Base-by-base conservation (phyloP, 2,329 filamentous ascomycete species). In the Colletotrichum sp. region DNA sequence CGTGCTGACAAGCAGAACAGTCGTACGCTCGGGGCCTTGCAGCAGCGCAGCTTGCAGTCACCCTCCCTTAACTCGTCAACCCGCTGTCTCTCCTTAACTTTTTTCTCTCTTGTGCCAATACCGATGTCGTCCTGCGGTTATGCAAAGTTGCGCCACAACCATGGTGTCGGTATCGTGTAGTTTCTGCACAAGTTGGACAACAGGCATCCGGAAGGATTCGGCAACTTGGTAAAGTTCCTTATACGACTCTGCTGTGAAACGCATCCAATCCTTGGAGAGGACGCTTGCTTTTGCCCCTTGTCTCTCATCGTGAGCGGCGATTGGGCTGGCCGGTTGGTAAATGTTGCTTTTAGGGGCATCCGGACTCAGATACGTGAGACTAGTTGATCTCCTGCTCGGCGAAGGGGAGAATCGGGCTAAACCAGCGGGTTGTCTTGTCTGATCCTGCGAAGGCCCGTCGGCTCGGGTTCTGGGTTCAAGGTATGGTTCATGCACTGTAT, bases 101-200 rank as follows among this genome's bases (percentile, higher is more conserved):
- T 9, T n/a, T 70, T 13, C 30, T 55, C 34, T 39, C 57, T 18
- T 52, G 30, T 28, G 57, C 65, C 30, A 34, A 52, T 52, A 15
- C 24, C 44, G n/a, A 15, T 28, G 32, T 9, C n/a, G 15, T n/a
- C 18, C 44, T 49, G 52, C 62, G 21, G 71, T 75, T 44, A 72
- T 71, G 76, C 76, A 78, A 74, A 72, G 62, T 78, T 78, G 64
- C 69, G 77, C 76, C 77, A 73, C 77, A 68, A 59, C 77, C 77
- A 78, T 65, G 77, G 77, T 49, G 32, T 69, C 70, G 77, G 77
- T 64, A 78, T n/a, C 36, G 59, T 49, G 52, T 44, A 59, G 71
- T 44, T 72, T 49, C 44, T 18, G 57, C 55, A 69, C 63, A 69
- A 60, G 63, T 68, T 32, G 55, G 66, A 57, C 66, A 49, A 55